Evolutionary conservation across 495 filamentous ascomycete genomes (phyloP), one percentile per base, ranked within the genome.

Genomic region (Xylaria intraflava): DNA sequence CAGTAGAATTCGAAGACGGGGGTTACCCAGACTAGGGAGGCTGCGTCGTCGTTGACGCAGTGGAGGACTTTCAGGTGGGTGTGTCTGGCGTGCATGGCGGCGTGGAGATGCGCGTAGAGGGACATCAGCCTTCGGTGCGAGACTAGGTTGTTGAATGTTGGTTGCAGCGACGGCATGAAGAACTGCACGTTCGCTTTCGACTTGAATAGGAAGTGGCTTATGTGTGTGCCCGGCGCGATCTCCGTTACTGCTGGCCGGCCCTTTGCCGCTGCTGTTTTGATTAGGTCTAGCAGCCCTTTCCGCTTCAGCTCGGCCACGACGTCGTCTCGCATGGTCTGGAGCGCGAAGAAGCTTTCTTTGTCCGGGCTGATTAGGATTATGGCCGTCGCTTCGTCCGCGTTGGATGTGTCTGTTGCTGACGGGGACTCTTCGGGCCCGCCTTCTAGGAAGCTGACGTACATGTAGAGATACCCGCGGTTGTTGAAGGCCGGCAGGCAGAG

Each of bases 401-500:
- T 58, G 17, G 71, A 65, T 16, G 36, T 7, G 30, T 62, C 56
- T 52, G 51, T 59, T 48, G 57, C 45, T 16, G 55, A 51, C 38
- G 39, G 55, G 12, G 38, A 50, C 20, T 69, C 67, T n/a, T 68
- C 67, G 4, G 36, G 39, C 11, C 39, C 45, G 12, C 49, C 43
- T 57, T 79, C 76, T 48, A 97, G 78, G 64, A 96, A 99, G 70
- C 88, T 93, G 66, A 97, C 92, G 65, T 96, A 99, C 88, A 96
- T 96, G 73, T 97, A 96, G 2, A 99, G 78, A 66, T 93, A 97
- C n/a, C 94, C 94, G 43, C 83, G 86, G 62, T 87, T 95, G 72
- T 99, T 99, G 74, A 99, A 99, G 6, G 90, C 91, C 9, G 94
- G 94, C 9, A 99, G 79, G 60, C 94, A 97, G 7, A 99, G 78